These are phyloP conservation scores for Entomophthora muscae DNA, from an alignment of 371 early-diverging fungal genomes.

Conservation along the genomic window DNA sequence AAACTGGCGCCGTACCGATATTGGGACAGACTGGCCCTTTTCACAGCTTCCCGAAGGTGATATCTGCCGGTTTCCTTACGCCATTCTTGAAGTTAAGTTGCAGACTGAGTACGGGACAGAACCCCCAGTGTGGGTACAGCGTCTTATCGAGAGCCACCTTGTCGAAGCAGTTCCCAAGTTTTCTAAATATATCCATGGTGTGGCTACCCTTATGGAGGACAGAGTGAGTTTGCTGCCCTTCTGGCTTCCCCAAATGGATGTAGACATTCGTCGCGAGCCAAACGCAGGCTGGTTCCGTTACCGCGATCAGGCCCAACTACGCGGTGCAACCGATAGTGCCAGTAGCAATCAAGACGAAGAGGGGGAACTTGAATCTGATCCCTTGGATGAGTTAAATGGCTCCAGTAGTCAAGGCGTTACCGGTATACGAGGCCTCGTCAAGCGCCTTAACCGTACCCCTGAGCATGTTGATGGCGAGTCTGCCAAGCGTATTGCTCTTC, in stretches of 20 bases:
- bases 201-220: conserved; percentile 76
- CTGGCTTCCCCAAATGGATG: conserved; percentile 93
- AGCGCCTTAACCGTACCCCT: conserved; percentile 4
- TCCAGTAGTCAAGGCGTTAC: not conserved
- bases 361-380: not conserved
- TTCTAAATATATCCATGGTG: conserved; percentile 97
- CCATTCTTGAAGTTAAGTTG: conserved; percentile 96
- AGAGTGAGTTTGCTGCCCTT: conserved; percentile 84
- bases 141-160: conserved; percentile 74
- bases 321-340: not conserved
- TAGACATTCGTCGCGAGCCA: conserved; percentile 67
- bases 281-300: conserved; percentile 17
- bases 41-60: conserved; percentile 66
- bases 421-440: not conserved
- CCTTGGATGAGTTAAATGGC: not conserved
- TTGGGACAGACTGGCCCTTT: conserved; percentile 86
- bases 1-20: conserved; percentile 93
- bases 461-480: not conserved
- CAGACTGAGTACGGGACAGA: conserved; percentile 74
- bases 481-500: conserved; percentile 48
- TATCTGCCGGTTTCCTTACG: conserved; percentile 88
- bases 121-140: conserved; percentile 89
- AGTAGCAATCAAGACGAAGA: not conserved
- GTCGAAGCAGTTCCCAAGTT: conserved; percentile 97
- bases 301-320: conserved; percentile 4